Conservation (phyloP, 2,329 filamentous ascomycete species). For the Aspergillus piperis region DNA sequence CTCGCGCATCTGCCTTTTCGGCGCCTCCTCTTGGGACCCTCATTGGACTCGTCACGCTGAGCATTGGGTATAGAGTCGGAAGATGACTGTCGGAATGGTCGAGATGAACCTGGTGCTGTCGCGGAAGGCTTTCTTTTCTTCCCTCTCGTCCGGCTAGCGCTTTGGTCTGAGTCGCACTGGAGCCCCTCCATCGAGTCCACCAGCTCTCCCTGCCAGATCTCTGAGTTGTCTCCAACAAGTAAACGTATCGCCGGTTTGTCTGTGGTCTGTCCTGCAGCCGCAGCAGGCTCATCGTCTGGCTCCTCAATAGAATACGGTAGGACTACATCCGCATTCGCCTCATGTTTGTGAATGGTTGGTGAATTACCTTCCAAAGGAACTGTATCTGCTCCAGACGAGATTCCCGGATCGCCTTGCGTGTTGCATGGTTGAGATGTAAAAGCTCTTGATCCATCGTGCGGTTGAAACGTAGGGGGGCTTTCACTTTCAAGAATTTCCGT, state of each 20-base stretch:
- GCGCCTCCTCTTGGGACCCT: slow-evolving; percentile 31
- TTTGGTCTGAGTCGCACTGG: slow-evolving; percentile 30
- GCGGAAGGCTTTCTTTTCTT: slow-evolving; percentile 39
- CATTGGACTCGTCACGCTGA: slow-evolving; percentile 13
- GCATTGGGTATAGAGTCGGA: slow-evolving; percentile 11
- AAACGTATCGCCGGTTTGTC: not conserved
- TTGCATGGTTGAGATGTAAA: not conserved
- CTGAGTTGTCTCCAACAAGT: not conserved
- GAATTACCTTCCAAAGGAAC: slow-evolving; percentile 7
- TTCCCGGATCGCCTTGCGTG: not conserved
- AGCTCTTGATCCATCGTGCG: not conserved
- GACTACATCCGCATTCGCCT: slow-evolving; percentile 31
- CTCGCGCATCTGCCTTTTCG: slow-evolving; percentile 24
- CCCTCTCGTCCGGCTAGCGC: slow-evolving; percentile 26
- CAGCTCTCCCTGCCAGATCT: slow-evolving; percentile 34
- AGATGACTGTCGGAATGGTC: not conserved
- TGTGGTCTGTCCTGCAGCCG: not conserved
- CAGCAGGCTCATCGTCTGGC: slow-evolving; percentile 30
- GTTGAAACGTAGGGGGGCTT: not conserved
- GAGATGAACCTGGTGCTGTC: slow-evolving; percentile 17
- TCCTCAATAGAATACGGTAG: slow-evolving; percentile 45
- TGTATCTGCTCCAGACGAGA: not conserved
- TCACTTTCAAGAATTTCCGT: not conserved
- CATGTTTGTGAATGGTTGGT: not conserved
- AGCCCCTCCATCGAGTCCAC: slow-evolving; percentile 36